A percentile compares a stretch with the other conserved stretches of the same genome.
phyloP scores from a whole-genome alignment of 2,329 filamentous ascomycete genomes.

The Ascochyta viciae-villosae region DNA sequence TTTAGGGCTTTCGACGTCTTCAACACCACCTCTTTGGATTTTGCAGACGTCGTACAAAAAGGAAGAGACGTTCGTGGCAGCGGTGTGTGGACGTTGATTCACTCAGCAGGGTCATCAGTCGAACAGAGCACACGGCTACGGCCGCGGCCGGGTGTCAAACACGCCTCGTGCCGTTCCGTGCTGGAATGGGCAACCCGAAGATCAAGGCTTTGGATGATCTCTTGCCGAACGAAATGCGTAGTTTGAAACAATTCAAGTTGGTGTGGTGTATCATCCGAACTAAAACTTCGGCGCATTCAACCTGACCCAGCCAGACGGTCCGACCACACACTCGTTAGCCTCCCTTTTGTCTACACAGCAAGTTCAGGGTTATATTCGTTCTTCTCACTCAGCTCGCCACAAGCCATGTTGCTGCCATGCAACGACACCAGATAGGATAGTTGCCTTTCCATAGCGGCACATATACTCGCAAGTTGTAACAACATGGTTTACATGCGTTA shows the following conservation, averaged over 20 bases:
- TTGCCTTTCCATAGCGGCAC: too few species aligned
- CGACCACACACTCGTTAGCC: not conserved
- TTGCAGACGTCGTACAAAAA: conserved; percentile 6
- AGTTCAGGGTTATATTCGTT: not conserved
- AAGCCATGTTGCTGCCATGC: not conserved
- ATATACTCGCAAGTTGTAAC: not conserved
- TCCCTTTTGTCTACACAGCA: too few species aligned
- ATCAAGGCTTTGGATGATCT: conserved; percentile 6
- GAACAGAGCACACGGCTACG: conserved; percentile 8
- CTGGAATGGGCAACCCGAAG: conserved; percentile 9
- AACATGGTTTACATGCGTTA: too few species aligned
- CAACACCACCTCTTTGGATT: conserved; percentile 8
- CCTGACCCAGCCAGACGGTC: conserved; percentile 3
- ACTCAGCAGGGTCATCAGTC: conserved; percentile 1
- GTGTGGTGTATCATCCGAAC: conserved; percentile 6
- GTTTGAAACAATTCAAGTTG: not conserved
- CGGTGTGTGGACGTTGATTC: conserved; percentile 10
- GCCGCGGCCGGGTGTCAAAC: conserved; percentile 7
- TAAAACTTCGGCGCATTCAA: conserved; percentile 1
- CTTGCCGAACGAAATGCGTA: not conserved
- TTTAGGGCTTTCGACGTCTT: conserved; percentile 18
- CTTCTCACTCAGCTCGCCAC: not conserved
- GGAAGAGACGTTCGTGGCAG: conserved; percentile 9
- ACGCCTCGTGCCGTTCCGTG: conserved; percentile 15
- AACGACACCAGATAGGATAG: not conserved